Evolutionary conservation across 2,329 filamentous ascomycete species (phyloP), one percentile per base, ranked within the genome.

Genomic region (Claviceps spartinae): DNA sequence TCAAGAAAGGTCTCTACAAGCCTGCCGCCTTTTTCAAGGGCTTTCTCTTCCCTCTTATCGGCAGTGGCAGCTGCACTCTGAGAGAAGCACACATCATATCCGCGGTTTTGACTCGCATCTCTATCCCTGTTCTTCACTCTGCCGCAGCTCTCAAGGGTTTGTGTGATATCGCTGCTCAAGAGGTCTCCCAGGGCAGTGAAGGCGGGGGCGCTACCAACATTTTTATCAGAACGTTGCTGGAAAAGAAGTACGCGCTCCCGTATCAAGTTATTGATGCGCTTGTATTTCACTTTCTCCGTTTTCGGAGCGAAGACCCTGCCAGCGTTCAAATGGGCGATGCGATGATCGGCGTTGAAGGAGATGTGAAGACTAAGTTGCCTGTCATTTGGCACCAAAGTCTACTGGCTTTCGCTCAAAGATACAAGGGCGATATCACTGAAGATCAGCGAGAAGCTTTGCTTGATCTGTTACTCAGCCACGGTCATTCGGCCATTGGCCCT

Each of bases 11-110:
- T 7, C 76, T 96, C 14, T 96, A 95, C 74, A 95, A 95, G 67
- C 93, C 93, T 6, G 85, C 88, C 0, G 89, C 90, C 18, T 98
- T 95, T 70, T 98, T 98, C 78, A 95, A 96, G 67, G 93, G 90
- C 4, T 82, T 98, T 59, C 75, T 98, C 16, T 97, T 97, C 64
- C 93, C 93, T 0, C 78, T 98, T 18, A 83, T 95, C 9, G 80
- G 79, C 8, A 86, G 83, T 49, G 87, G 88, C 30, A 88, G 84
- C n/a, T 96, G 90, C 71, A 95, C 90, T 0, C 71, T 97, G 49
- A 82, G 90, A 49, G 93, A 98, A 69, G 93, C 93, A 5, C 83
- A 88, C 60, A 97, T 98, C 59, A 80, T 98, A 43, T 87, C 86
- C 3, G 89, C 85, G 8, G 90, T 95, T 1, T 77, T 98, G 47